These are phyloP conservation scores for Salix exigua DNA, from an alignment of 345 rosid species.

Conservation along the genomic window DNA sequence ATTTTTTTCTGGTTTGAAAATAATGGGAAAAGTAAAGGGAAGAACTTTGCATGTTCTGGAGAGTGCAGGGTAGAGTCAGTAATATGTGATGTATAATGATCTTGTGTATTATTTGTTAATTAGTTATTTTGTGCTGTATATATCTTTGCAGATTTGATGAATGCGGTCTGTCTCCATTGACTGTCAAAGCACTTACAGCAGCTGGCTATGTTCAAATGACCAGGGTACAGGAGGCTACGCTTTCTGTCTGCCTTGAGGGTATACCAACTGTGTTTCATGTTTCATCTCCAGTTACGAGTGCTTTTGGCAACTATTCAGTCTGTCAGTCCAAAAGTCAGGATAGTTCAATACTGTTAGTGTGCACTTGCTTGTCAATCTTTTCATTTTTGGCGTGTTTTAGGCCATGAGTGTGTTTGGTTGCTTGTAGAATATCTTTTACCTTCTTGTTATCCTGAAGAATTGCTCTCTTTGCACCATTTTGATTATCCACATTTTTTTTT, in stretches of 20 bases:
- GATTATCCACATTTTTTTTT: background rate
- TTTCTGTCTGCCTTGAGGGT: conserved; percentile 76
- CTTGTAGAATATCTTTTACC: background rate
- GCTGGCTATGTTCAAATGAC: conserved; percentile 90
- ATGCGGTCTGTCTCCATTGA: conserved; percentile 71
- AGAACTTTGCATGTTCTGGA: background rate
- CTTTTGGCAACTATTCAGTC: background rate
- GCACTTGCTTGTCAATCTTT: background rate
- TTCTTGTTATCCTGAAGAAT: background rate
- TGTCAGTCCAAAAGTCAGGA: background rate
- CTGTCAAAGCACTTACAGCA: conserved; percentile 63
- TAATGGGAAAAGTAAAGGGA: background rate
- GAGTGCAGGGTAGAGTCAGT: background rate
- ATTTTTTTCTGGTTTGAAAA: background rate
- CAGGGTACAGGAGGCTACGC: conserved; percentile 77
- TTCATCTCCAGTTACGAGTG: background rate
- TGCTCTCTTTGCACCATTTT: background rate
- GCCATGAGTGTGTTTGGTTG: background rate
- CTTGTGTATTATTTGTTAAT: background rate
- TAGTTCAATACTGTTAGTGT: background rate
- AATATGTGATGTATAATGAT: background rate
- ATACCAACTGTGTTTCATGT: conserved; percentile 5
- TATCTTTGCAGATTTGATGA: conserved; percentile 66
- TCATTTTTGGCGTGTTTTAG: background rate
- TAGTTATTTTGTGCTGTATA: conserved; percentile 6